phyloP scores from a whole-genome alignment of 2,329 filamentous ascomycete species.

The Cytospora paraplurivora region DNA sequence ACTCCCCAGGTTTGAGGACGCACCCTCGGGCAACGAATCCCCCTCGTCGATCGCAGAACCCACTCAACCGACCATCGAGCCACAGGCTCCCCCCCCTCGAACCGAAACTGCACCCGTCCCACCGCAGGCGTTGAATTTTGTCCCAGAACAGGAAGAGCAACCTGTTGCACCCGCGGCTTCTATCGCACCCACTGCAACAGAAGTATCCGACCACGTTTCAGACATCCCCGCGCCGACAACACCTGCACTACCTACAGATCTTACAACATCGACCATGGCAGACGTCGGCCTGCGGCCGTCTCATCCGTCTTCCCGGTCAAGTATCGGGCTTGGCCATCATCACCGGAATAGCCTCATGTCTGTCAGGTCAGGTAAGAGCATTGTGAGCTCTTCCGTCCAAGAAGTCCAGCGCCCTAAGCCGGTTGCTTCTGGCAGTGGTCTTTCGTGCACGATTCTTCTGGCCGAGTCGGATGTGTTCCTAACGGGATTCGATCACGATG shows the following conservation, averaged over 20 bases:
- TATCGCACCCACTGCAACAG: background rate
- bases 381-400: conserved; percentile 53
- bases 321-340: conserved; percentile 26
- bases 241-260: background rate
- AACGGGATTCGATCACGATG: conserved; percentile 75
- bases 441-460: conserved; percentile 72
- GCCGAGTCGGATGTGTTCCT: conserved; percentile 82
- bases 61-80: conserved; percentile 7
- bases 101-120: background rate
- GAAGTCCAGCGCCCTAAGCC: conserved; percentile 63
- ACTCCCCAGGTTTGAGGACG: conserved; percentile 23
- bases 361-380: conserved; percentile 52
- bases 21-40: conserved; percentile 2
- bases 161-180: background rate
- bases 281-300: conserved; percentile 18
- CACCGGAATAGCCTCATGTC: conserved; percentile 55
- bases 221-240: background rate
- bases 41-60: conserved; percentile 1
- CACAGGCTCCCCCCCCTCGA: conserved; percentile 11
- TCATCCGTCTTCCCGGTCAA: conserved; percentile 14
- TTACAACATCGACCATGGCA: conserved; percentile 17
- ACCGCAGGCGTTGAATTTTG: background rate
- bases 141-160: conserved; percentile 8
- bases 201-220: background rate
- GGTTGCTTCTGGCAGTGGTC: conserved; percentile 75